These are phyloP conservation scores for Chrysanthemum makinoi DNA, from an alignment of 129 eudicot genomes.

Conservation along the genomic window DNA sequence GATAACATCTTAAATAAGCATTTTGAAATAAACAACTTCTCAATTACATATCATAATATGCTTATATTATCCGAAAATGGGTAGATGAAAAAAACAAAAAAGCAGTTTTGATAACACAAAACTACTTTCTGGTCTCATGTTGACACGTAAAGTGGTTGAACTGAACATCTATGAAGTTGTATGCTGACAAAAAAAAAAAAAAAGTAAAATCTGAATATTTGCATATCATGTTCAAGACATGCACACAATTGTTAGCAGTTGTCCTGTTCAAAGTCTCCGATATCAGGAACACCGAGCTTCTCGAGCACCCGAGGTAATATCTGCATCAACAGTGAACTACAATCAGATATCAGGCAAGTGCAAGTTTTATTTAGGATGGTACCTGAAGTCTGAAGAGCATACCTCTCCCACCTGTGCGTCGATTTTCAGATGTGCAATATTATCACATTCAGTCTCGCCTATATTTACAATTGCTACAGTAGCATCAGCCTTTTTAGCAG, in stretches of 20 bases:
- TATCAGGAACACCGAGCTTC: neutral
- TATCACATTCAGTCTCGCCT: slow-evolving; percentile 67
- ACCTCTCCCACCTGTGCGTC: slow-evolving; percentile 8
- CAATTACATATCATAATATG: too few species aligned
- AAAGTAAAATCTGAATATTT: too few species aligned
- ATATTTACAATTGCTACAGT: slow-evolving; percentile 65
- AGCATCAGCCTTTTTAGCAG: slow-evolving; percentile 83
- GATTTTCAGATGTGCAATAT: slow-evolving; percentile 33
- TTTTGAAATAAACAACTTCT: too few species aligned
- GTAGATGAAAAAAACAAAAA: too few species aligned
- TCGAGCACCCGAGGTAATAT: neutral
- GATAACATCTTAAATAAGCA: too few species aligned
- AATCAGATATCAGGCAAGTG: neutral
- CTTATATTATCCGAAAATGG: too few species aligned
- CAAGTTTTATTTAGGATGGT: neutral
- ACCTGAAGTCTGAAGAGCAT: neutral
- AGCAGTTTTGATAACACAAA: too few species aligned
- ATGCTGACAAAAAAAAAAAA: too few species aligned
- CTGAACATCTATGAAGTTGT: too few species aligned
- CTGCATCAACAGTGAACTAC: neutral
- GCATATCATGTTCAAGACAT: neutral
- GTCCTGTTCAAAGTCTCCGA: neutral
- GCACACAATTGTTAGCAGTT: neutral
- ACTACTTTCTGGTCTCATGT: too few species aligned
- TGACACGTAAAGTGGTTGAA: too few species aligned